Evolutionary conservation across 164 flowering plant genomes (phyloP).

Genomic region (Vitis labrusca): DNA sequence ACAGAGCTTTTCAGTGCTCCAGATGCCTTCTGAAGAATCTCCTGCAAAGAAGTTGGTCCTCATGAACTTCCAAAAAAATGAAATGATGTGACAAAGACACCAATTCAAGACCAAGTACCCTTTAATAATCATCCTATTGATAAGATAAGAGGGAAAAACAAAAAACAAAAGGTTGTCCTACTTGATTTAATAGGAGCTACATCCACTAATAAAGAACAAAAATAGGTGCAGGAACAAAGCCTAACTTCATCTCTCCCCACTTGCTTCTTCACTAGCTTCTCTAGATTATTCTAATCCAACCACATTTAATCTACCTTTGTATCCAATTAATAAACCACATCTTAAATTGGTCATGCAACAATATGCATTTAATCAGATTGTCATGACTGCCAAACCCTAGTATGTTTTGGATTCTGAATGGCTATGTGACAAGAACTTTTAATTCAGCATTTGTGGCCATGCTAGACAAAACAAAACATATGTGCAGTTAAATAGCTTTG

Average conservation of each 20-base stretch:
- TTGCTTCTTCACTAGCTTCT: conserved; percentile 1
- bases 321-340: neutral
- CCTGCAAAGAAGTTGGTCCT: conserved; percentile 33
- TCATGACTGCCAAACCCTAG: neutral
- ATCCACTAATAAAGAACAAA: neutral
- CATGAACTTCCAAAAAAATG: neutral
- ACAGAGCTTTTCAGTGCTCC: conserved; percentile 31
- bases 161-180: neutral
- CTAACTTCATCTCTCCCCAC: neutral
- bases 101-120: neutral
- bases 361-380: neutral
- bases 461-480: neutral
- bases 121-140: too few relatives aligned
- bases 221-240: neutral
- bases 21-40: conserved; percentile 57
- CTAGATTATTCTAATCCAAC: neutral
- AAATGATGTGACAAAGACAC: neutral
- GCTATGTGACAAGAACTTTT: neutral
- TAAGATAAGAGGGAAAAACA: neutral
- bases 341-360: neutral
- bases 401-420: too few relatives aligned
- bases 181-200: neutral
- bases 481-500: neutral
- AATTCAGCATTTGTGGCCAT: neutral
- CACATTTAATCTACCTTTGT: neutral